Evolutionary conservation across 2,329 filamentous ascomycete species (phyloP).

Genomic region (Epichloe sylvatica): DNA sequence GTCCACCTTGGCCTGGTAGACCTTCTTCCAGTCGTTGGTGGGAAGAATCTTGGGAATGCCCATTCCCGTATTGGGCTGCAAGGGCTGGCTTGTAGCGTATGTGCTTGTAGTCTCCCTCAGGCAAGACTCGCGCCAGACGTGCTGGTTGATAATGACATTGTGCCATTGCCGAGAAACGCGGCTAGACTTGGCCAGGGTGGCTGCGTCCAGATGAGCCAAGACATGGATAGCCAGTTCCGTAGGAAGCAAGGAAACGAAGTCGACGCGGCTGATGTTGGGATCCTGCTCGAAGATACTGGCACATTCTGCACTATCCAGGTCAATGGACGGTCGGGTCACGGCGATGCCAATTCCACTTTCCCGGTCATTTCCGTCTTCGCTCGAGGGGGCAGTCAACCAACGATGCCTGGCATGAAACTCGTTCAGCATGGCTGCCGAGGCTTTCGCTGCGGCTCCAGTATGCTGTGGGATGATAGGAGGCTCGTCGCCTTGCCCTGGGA

Average conservation of each 20-base stretch:
- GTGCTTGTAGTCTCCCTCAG: conserved; percentile 45
- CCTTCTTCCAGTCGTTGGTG: conserved; percentile 69
- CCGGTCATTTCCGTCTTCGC: conserved; percentile 39
- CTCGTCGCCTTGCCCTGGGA: conserved; percentile 36
- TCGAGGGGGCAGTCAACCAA: conserved; percentile 25
- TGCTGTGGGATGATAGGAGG: conserved; percentile 48
- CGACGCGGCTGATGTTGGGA: conserved; percentile 35
- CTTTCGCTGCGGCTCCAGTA: conserved; percentile 46
- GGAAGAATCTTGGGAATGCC: conserved; percentile 42
- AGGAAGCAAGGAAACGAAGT: conserved; percentile 44
- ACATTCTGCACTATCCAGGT: conserved; percentile 22
- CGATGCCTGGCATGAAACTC: conserved; percentile 29
- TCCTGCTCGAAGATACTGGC: conserved; percentile 19
- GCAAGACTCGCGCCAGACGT: conserved; percentile 52
- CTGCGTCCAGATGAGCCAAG: conserved; percentile 40
- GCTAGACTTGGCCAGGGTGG: conserved; percentile 33
- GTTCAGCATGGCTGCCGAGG: conserved; percentile 46
- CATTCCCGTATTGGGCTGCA: conserved; percentile 40
- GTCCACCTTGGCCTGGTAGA: conserved; percentile 64
- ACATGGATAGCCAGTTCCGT: conserved; percentile 46
- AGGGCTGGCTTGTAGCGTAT: conserved; percentile 41
- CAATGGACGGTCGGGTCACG: conserved; percentile 29
- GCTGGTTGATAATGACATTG: conserved; percentile 33
- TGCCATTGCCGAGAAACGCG: conserved; percentile 39
- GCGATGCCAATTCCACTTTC: conserved; percentile 53